Conservation (phyloP, 2,329 filamentous ascomycete species). For the Calonectria multiphialidica region DNA sequence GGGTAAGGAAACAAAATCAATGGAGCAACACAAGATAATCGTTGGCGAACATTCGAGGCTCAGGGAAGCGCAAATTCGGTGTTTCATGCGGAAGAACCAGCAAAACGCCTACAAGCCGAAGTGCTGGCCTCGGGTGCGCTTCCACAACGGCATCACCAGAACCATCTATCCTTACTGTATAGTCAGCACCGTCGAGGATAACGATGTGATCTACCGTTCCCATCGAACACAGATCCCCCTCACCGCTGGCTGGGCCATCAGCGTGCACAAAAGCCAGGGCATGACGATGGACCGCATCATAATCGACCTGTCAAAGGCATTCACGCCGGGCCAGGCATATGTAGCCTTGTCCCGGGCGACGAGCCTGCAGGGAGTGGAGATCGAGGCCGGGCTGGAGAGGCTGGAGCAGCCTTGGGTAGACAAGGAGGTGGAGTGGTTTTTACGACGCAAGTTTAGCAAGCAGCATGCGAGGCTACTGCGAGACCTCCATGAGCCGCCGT, state of each 20-base stretch:
- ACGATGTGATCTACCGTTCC: conserved; percentile 59
- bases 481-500: no score
- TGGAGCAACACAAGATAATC: neutral
- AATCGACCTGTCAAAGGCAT: conserved; percentile 64
- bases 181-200: conserved; percentile 59
- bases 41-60: conserved; percentile 16
- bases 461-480: no score
- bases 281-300: conserved; percentile 71
- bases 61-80: conserved; percentile 13
- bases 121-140: conserved; percentile 54
- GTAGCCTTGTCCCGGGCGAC: conserved; percentile 53
- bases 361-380: conserved; percentile 29
- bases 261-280: conserved; percentile 73
- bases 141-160: conserved; percentile 58
- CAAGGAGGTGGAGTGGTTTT: neutral
- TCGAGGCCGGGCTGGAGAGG: conserved; percentile 9
- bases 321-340: conserved; percentile 71
- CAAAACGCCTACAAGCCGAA: neutral
- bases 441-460: neutral
- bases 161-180: conserved; percentile 66
- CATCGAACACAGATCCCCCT: conserved; percentile 73
- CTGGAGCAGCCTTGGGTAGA: neutral
- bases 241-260: conserved; percentile 71
- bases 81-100: conserved; percentile 19
- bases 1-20: neutral